A percentile compares a stretch with the other conserved stretches of the same genome.
Conservation (phyloP, 306 rosid genomes). For the Rosa chinensis region DNA sequence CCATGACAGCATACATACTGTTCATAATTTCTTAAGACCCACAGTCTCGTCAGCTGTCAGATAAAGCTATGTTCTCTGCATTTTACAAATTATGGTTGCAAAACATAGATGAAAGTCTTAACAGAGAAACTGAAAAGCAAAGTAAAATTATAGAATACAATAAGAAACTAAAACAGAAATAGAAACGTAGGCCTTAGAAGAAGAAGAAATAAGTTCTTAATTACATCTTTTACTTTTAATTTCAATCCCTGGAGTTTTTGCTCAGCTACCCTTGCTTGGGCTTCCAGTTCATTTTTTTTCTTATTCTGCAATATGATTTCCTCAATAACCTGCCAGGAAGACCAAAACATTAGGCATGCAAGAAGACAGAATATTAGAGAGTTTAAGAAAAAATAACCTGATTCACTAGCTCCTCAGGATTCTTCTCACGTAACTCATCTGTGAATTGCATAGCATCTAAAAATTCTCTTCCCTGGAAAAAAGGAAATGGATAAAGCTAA, state of each 20-base stretch:
- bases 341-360: background rate
- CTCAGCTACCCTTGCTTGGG: slow-evolving; percentile 21
- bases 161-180: background rate
- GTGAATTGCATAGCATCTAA: background rate
- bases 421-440: background rate
- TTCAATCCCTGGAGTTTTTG: slow-evolving; percentile 23
- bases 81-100: background rate
- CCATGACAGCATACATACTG: background rate
- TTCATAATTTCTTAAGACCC: background rate
- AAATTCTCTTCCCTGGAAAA: slow-evolving; percentile 16
- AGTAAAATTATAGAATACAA: background rate
- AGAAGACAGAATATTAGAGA: background rate
- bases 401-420: slow-evolving; percentile 25
- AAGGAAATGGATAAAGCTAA: background rate
- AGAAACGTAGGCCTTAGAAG: background rate
- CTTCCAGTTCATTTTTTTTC: slow-evolving; percentile 28
- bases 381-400: slow-evolving; percentile 16
- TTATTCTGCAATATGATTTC: slow-evolving; percentile 20
- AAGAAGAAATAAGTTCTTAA: slow-evolving; percentile 7
- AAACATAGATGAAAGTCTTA: background rate
- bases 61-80: background rate
- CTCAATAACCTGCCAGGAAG: slow-evolving; percentile 23
- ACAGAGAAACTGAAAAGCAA: background rate
- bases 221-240: slow-evolving; percentile 24
- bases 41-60: background rate